Evolutionary conservation across 2,329 filamentous ascomycete species (phyloP), one percentile per base, ranked within the genome.

Genomic region (Pseudocercospora crystallina): DNA sequence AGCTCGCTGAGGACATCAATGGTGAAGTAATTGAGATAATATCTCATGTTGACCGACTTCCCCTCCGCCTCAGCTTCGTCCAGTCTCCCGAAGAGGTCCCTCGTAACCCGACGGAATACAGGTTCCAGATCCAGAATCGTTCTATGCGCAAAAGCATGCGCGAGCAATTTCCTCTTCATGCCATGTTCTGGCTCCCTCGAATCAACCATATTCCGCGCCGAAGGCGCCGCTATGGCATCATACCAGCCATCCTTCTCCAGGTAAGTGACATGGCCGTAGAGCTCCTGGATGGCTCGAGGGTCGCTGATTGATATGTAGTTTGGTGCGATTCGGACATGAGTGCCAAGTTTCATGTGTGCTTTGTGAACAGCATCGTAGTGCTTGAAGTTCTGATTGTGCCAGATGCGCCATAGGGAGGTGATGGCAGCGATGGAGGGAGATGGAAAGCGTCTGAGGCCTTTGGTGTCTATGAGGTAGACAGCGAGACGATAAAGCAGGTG

Each of bases 21-120:
- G 2, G 41, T 43, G 41, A 43, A 43, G 41, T 43, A 43, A 32
- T 43, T 43, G 30, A 43, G 20, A 32, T 43, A 43, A n/a, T 43
- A 14, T 17, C 34, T 43, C 41, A 43, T 43, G 30, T 33, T 43
- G 41, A 43, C 12, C 7, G 41, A 30, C 12, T 43, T 8, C n/a
- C 30, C 30, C 5, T 30, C 29, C 12, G 32, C 14, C n/a, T 32
- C 41, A 30, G 34, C 26, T 9, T 43, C 29, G 9, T 30, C 34
- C 26, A 43, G 32, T 9, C 14, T n/a, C 9, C 11, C n/a, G 14
- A 43, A 43, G n/a, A 43, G 30, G 13, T 43, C 33, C 12, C 14
- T n/a, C n/a, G 41, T 43, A 12, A 43, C 41, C 5, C 29, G 26
- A 8, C 9, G 41, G 30, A 43, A 43, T 15, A 43, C 41, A 43